phyloP scores from a whole-genome alignment of 192 early-diverging fungal genomes.

The Phlyctochytrium bullatum region DNA sequence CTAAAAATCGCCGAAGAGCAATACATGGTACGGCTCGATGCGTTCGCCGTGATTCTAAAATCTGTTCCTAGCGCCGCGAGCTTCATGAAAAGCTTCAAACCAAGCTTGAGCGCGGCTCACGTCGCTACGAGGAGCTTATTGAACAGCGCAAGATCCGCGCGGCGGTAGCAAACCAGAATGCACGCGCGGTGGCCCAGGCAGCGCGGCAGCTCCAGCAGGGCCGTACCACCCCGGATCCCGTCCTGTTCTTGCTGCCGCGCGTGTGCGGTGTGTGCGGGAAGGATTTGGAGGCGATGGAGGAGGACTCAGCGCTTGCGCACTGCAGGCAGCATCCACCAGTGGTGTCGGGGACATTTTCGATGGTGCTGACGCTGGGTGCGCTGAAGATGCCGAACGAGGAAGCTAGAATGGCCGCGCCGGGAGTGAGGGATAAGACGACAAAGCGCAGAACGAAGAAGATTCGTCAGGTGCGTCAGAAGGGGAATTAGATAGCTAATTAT shows the following conservation, averaged over 20 bases:
- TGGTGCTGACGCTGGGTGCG: background rate
- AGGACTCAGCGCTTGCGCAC: no score
- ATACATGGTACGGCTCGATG: constrained; percentile 15
- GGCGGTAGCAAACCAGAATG: constrained; percentile 29
- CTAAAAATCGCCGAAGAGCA: constrained; percentile 24
- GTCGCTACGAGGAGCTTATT: constrained; percentile 18
- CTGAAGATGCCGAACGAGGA: background rate
- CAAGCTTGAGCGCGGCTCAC: constrained; percentile 28
- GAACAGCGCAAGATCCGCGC: constrained; percentile 26
- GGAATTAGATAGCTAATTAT: background rate
- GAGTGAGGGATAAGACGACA: background rate
- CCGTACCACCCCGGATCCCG: no score
- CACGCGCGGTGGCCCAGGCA: constrained; percentile 17
- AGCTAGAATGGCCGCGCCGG: background rate
- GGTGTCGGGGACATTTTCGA: no score
- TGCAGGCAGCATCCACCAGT: no score
- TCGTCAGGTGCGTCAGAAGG: background rate
- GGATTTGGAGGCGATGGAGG: background rate
- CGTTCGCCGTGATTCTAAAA: constrained; percentile 12
- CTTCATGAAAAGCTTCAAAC: constrained; percentile 21
- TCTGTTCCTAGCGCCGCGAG: constrained; percentile 11
- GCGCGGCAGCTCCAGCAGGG: no score
- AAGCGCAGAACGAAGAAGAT: background rate
- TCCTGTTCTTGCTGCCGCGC: background rate
- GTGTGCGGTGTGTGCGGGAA: background rate